These are phyloP conservation scores for Prototheca wickerhamii DNA, from an alignment of 163 green algal species.

Conservation along the genomic window DNA sequence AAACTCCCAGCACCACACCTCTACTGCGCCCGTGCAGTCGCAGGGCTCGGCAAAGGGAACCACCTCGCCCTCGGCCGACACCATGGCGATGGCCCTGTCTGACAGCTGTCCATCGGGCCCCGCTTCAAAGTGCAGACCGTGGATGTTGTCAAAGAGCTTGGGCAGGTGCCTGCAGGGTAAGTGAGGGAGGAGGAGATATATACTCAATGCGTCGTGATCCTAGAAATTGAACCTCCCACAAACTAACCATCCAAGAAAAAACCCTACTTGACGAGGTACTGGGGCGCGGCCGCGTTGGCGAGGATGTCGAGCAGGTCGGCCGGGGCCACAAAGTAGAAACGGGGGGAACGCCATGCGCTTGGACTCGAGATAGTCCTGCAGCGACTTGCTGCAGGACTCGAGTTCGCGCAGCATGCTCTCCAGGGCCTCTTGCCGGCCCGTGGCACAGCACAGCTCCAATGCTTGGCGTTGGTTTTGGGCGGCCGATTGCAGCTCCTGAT, in stretches of 20 bases:
- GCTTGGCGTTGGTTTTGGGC: constrained; percentile 49
- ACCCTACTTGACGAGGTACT: constrained; percentile 59
- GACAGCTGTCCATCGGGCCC: constrained; percentile 52
- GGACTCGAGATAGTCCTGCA: constrained; percentile 89
- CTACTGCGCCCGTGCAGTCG: constrained; percentile 73
- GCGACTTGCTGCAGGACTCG: constrained; percentile 78
- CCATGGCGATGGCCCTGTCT: constrained; percentile 56
- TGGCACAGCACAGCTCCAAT: constrained; percentile 73
- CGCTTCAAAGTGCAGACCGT: constrained; percentile 78
- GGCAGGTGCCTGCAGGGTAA: constrained; percentile 58
- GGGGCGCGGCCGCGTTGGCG: constrained; percentile 77
- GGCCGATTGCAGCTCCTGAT: constrained; percentile 44
- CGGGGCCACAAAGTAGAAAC: constrained; percentile 90
- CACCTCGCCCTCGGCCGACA: constrained; percentile 52
- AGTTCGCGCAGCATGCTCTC: constrained; percentile 71
- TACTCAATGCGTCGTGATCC: background rate
- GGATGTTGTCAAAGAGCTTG: constrained; percentile 88
- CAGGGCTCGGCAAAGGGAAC: constrained; percentile 61
- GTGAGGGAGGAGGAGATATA: background rate
- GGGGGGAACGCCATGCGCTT: constrained; percentile 85
- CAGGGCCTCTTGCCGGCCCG: constrained; percentile 68
- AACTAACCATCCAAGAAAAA: background rate
- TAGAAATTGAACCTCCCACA: background rate
- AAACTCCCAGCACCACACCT: constrained; percentile 32
- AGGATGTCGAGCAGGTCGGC: constrained; percentile 92